Base-by-base conservation (phyloP, 2,329 filamentous ascomycete genomes). In the Colletotrichum liaoningense region DNA sequence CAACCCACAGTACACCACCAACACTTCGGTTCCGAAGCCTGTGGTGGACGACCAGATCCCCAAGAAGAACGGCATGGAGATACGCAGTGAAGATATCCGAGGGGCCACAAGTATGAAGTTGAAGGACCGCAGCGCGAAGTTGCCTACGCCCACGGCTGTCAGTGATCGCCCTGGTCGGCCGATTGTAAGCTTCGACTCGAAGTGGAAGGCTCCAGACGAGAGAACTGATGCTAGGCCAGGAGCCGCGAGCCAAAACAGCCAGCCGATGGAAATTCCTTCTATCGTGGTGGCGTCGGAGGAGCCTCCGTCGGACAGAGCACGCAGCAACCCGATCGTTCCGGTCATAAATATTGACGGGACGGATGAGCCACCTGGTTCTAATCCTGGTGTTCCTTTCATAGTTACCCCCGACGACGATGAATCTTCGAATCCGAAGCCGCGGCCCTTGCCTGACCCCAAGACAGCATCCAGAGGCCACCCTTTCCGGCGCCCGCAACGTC, bases 131-230 rank as follows among this genome's bases (percentile, higher is more conserved):
- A 98, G 95, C 83, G 84, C 92, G 70, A 97, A 94, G 81, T 87
- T 98, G 75, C 96, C 95, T 33, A 96, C 93, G 79, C 96, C 96
- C 76, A 94, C 94, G 67, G 93, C 94, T 79, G 95, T 98, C 83
- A 98, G 95, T 85, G 93, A 98, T 85, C 93, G 90, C 80, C 93
- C 94, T 78, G 95, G 95, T 78, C 92, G 96, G 81, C 96, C 96
- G 75, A 98, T 98, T 87, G 96, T 98, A 88, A 98, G 96, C 89
- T 98, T 98, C 88, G 90, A 97, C 84, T 90, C 90, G 79, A 90
- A 93, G 81, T 98, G 94, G 92, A 93, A 91, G 87, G 89, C 91
- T 80, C 90, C 89, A 81, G 91, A 93, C 81, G 87, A 89, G 86
- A 87, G 86, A 83, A 88, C 93, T 88, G 93, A 95, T 90, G 84